A percentile compares a stretch with the other conserved stretches of the same genome.
phyloP scores from a whole-genome alignment of 805 yeast genomes.

The Ogataea kodamae region DNA sequence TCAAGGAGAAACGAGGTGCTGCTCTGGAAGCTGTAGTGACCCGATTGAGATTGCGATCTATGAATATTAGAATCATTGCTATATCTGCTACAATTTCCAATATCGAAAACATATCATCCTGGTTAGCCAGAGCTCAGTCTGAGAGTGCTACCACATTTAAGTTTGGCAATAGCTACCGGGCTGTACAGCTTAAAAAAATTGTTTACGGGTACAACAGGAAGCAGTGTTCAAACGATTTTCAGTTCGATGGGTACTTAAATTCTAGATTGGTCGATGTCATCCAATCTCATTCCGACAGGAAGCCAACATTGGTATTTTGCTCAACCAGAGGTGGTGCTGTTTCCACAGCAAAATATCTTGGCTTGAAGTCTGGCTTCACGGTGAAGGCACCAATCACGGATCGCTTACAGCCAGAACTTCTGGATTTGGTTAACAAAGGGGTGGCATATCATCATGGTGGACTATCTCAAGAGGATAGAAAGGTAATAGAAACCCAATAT shows the following conservation, averaged over 20 bases:
- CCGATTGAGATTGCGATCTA: conserved; percentile 41
- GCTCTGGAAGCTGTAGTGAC: conserved; percentile 46
- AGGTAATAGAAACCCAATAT: conserved; percentile 42
- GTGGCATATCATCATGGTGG: conserved; percentile 62
- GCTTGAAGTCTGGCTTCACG: not conserved
- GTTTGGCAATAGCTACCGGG: conserved; percentile 47
- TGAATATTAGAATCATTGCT: conserved; percentile 40
- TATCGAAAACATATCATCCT: conserved; percentile 42
- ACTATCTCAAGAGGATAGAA: conserved; percentile 44
- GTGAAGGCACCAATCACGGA: conserved; percentile 3
- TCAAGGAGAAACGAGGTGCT: conserved; percentile 46
- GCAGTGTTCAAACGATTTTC: conserved; percentile 39
- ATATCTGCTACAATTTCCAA: conserved; percentile 55
- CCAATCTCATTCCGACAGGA: conserved; percentile 34
- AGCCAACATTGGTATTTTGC: conserved; percentile 50
- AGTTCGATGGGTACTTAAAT: conserved; percentile 44
- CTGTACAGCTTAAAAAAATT: conserved; percentile 39
- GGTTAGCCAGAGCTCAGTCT: conserved; percentile 32
- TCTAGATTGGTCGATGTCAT: conserved; percentile 40
- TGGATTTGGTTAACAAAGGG: conserved; percentile 30
- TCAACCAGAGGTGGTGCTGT: conserved; percentile 49
- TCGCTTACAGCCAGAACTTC: conserved; percentile 23
- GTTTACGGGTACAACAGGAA: conserved; percentile 41
- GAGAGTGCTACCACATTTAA: conserved; percentile 35
- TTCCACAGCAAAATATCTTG: conserved; percentile 42